phyloP scores from a whole-genome alignment of 768 basidiomycete species.

The Phallus indusiatus region DNA sequence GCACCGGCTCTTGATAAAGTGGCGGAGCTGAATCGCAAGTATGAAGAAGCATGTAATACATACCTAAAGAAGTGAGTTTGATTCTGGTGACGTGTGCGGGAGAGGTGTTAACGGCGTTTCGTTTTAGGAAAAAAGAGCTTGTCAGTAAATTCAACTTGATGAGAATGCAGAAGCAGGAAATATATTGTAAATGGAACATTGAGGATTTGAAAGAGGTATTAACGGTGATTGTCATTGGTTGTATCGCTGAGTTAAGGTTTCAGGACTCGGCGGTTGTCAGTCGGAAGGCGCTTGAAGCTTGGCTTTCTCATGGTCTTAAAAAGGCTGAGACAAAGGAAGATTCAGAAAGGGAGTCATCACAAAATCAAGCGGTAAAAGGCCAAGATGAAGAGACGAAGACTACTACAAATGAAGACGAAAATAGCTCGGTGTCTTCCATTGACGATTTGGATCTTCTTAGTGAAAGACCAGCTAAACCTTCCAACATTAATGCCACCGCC shows the following conservation, averaged over 20 bases:
- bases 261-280: slow-evolving; percentile 54
- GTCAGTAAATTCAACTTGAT: slow-evolving; percentile 38
- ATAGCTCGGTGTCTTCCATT: neutral
- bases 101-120: neutral
- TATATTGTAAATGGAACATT: slow-evolving; percentile 57
- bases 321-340: neutral
- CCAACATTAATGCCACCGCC: neutral
- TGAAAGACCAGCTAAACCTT: neutral
- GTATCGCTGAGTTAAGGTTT: neutral
- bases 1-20: slow-evolving; percentile 45
- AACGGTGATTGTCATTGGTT: too few relatives aligned
- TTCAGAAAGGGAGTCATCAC: neutral
- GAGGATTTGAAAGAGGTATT: slow-evolving; percentile 38
- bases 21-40: slow-evolving; percentile 40
- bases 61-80: slow-evolving; percentile 38
- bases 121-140: slow-evolving; percentile 21
- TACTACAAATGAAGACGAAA: slow-evolving; percentile 10
- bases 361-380: neutral
- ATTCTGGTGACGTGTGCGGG: neutral
- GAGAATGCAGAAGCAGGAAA: slow-evolving; percentile 43
- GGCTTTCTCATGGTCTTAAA: slow-evolving; percentile 37
- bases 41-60: slow-evolving; percentile 42
- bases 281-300: slow-evolving; percentile 48
- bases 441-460: slow-evolving; percentile 3
- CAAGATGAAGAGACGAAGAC: neutral